phyloP scores from a whole-genome alignment of 2,329 filamentous ascomycete species.

The Clonostachys chloroleuca region DNA sequence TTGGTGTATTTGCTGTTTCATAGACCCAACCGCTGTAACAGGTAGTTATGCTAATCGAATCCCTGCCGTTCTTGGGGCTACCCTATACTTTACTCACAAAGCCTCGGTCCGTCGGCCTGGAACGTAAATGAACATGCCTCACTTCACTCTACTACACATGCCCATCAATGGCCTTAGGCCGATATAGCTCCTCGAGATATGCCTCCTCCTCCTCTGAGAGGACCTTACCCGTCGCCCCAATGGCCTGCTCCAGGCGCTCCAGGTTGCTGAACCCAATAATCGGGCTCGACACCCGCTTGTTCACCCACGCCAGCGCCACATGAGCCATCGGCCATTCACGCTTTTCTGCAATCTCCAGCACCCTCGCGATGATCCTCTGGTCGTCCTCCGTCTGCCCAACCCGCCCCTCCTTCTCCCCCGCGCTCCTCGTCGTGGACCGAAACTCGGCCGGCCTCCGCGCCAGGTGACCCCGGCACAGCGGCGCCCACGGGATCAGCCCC shows the following conservation, averaged over 20 bases:
- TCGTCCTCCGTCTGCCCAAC: constrained; percentile 1
- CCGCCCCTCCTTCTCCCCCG: constrained; percentile 21
- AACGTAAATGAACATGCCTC: too few relatives aligned
- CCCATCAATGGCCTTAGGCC: constrained; percentile 38
- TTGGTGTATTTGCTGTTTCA: too few relatives aligned
- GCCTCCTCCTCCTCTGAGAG: constrained; percentile 53
- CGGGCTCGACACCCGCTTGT: constrained; percentile 46
- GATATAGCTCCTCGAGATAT: constrained; percentile 56
- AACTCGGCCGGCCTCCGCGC: constrained; percentile 16
- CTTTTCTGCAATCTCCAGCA: constrained; percentile 51
- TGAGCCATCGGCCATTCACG: constrained; percentile 56
- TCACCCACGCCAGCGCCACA: constrained; percentile 60
- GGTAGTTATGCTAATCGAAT: too few relatives aligned
- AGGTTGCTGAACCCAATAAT: constrained; percentile 58
- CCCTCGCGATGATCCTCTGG: constrained; percentile 6
- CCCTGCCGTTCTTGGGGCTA: too few relatives aligned
- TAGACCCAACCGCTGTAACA: too few relatives aligned
- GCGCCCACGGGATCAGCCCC: constrained; percentile 25
- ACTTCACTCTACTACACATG: background rate
- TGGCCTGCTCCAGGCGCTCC: constrained; percentile 59
- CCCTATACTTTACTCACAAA: too few relatives aligned
- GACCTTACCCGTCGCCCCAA: constrained; percentile 43
- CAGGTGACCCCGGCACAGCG: constrained; percentile 17
- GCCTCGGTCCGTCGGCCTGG: too few relatives aligned
- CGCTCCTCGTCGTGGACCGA: constrained; percentile 12